A percentile compares a stretch with the other conserved stretches of the same genome.
phyloP scores from a whole-genome alignment of 306 rosid genomes.

The Carpinus fangiana region DNA sequence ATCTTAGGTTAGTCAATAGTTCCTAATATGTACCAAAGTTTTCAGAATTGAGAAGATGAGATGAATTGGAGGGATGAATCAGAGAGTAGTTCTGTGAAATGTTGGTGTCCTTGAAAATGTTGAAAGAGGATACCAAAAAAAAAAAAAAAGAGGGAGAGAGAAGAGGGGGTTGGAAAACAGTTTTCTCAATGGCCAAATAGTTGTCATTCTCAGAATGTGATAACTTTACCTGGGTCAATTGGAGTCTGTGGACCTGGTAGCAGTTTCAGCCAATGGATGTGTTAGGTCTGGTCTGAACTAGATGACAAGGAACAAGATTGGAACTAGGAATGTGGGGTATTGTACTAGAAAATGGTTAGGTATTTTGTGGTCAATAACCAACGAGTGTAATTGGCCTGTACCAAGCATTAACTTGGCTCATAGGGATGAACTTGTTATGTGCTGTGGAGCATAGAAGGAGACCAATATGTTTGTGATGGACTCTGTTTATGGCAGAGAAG shows the following conservation, averaged over 20 bases:
- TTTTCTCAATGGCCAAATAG: neutral
- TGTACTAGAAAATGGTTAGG: neutral
- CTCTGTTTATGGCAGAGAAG: neutral
- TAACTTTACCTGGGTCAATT: neutral
- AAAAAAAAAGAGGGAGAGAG: too few relatives aligned
- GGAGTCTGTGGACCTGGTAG: neutral
- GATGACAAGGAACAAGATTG: neutral
- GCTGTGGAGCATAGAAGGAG: neutral
- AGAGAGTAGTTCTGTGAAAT: neutral
- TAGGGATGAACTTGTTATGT: neutral
- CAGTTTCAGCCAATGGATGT: neutral
- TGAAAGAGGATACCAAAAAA: neutral
- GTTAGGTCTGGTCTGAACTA: neutral
- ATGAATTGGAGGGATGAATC: neutral
- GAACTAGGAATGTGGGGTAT: neutral
- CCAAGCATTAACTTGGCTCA: neutral
- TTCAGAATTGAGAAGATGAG: too few relatives aligned
- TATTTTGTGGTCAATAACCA: too few relatives aligned
- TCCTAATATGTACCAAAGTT: neutral
- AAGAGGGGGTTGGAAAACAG: too few relatives aligned
- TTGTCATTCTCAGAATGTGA: neutral
- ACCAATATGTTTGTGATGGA: neutral
- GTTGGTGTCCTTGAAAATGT: neutral
- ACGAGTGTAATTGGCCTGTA: neutral
- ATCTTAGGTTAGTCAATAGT: neutral